phyloP scores from a whole-genome alignment of 2,329 filamentous ascomycete species.

The Allantophomopsis lycopodina region DNA sequence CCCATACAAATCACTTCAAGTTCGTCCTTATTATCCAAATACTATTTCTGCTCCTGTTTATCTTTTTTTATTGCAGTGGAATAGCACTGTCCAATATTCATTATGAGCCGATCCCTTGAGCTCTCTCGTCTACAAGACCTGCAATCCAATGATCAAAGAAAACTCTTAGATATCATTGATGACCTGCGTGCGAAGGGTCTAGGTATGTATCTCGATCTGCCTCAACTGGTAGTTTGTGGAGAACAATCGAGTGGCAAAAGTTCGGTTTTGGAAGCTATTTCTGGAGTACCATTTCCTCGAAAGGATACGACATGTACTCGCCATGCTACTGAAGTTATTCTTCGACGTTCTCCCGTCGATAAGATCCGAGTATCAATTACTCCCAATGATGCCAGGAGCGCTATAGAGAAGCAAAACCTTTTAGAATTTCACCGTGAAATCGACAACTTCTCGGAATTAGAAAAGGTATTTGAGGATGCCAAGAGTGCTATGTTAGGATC shows the following conservation, averaged over 20 bases:
- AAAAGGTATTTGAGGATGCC: constrained; percentile 12
- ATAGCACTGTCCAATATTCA: no score
- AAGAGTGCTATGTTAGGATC: not conserved
- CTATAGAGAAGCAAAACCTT: constrained; percentile 31
- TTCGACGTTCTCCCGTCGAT: constrained; percentile 18
- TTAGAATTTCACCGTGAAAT: constrained; percentile 12
- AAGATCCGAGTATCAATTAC: constrained; percentile 40
- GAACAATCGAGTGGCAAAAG: constrained; percentile 53
- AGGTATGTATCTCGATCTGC: constrained; percentile 33
- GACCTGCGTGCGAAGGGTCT: constrained; percentile 36
- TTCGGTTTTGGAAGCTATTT: constrained; percentile 49
- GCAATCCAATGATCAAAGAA: constrained; percentile 34
- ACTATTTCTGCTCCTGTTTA: no score
- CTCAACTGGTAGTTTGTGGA: constrained; percentile 50
- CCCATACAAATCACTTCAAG: no score
- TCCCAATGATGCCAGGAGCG: constrained; percentile 32
- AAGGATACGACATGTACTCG: constrained; percentile 47
- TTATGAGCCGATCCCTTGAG: no score
- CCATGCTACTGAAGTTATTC: constrained; percentile 35
- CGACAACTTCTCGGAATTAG: constrained; percentile 15
- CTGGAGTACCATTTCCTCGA: constrained; percentile 44
- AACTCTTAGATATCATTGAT: constrained; percentile 43
- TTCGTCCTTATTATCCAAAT: no score
- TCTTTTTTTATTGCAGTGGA: no score
- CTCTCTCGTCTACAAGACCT: constrained; percentile 9